Conservation (phyloP, 78 protist species). For the Blattamonas nauphoetae region DNA sequence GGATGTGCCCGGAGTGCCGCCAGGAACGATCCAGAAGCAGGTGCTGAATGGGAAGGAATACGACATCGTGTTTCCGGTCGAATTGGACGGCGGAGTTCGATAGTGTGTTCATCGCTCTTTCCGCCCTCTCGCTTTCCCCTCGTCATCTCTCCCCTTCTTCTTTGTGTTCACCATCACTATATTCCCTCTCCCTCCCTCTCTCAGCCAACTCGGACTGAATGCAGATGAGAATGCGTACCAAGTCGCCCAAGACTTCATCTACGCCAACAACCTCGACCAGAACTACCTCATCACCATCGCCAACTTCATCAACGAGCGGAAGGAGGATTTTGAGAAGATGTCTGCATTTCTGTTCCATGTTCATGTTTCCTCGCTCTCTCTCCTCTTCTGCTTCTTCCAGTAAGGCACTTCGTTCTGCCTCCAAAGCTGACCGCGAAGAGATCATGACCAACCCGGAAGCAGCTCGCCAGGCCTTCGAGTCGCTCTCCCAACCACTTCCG, state of each 20-base stretch:
- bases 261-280: not conserved
- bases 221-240: not conserved
- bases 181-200: not conserved
- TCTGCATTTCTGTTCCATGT: not conserved
- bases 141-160: not conserved
- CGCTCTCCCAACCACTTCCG: not conserved
- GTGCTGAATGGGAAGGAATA: not conserved
- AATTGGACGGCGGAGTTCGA: not conserved
- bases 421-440: not conserved
- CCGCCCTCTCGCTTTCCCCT: not conserved
- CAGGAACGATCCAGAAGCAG: not conserved
- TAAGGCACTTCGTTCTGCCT: not conserved
- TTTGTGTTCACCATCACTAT: no score
- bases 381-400: not conserved
- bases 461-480: not conserved
- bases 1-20: not conserved
- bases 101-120: not conserved
- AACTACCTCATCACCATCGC: not conserved
- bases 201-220: not conserved
- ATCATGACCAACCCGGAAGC: not conserved
- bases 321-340: not conserved
- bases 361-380: not conserved
- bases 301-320: not conserved
- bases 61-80: not conserved
- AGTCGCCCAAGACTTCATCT: not conserved